Conservation (phyloP, 768 basidiomycete genomes). For the Sporobolomyces roseus region DNA sequence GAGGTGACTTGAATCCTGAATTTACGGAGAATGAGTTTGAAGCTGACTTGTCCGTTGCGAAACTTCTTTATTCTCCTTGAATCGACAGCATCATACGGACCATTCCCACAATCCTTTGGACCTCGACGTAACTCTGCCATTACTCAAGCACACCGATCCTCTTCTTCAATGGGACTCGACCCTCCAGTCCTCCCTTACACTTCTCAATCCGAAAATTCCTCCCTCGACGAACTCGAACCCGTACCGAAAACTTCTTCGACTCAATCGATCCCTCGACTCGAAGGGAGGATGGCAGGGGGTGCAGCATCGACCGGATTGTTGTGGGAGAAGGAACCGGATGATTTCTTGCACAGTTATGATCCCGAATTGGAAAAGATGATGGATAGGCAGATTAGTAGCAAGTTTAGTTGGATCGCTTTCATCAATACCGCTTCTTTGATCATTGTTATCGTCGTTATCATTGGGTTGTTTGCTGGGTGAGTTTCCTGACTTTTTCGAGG, state of each 20-base stretch:
- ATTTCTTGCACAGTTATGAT: constrained; percentile 22
- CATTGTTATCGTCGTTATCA: constrained; percentile 63
- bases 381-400: constrained; percentile 11
- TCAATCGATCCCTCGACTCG: constrained; percentile 24
- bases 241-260: not conserved
- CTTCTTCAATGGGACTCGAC: constrained; percentile 25
- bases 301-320: not conserved
- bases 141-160: not conserved
- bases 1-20: not conserved
- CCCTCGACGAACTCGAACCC: constrained; percentile 14
- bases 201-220: not conserved
- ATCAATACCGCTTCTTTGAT: constrained; percentile 69
- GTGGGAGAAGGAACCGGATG: constrained; percentile 28
- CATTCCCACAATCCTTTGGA: constrained; percentile 8
- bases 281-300: not conserved
- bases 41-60: not conserved
- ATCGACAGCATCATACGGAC: constrained; percentile 22
- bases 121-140: constrained; percentile 11
- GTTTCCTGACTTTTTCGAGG: not conserved
- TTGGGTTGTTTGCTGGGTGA: constrained; percentile 74
- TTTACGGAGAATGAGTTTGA: not conserved
- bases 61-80: too few species aligned
- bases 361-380: constrained; percentile 19
- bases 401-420: constrained; percentile 12
- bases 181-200: constrained; percentile 28